Conservation (phyloP, 768 basidiomycete genomes). For the Lyophyllum semitale region DNA sequence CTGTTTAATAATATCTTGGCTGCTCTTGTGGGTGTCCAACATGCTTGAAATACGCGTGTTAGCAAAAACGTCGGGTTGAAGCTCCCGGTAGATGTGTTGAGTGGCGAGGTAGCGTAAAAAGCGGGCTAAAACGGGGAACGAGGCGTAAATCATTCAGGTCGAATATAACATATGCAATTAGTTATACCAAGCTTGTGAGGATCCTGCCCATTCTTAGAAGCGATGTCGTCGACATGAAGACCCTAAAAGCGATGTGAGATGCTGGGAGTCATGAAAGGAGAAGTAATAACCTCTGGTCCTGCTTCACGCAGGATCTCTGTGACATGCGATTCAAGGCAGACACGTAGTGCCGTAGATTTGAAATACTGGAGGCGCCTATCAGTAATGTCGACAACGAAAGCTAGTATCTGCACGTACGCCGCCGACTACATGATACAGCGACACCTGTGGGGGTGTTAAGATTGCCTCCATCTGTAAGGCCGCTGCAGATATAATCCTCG, state of each 20-base stretch:
- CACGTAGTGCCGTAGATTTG: constrained; percentile 27
- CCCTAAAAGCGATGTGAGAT: constrained; percentile 18
- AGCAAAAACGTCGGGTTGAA: constrained; percentile 31
- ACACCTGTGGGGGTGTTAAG: constrained; percentile 25
- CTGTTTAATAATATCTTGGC: constrained; percentile 22
- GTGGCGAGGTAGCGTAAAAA: too few species aligned
- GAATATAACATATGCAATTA: background rate
- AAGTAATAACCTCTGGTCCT: constrained; percentile 17
- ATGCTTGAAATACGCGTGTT: constrained; percentile 34
- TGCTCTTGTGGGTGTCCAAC: constrained; percentile 28
- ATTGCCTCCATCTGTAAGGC: constrained; percentile 30
- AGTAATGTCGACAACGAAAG: background rate
- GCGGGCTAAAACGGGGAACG: background rate
- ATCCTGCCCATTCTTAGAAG: too few species aligned
- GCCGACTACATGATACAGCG: constrained; percentile 22
- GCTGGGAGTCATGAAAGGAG: background rate
- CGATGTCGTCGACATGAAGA: constrained; percentile 33
- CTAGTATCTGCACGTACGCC: constrained; percentile 22
- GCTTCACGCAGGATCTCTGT: constrained; percentile 37
- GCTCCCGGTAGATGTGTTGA: too few species aligned
- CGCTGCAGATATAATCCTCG: too few species aligned
- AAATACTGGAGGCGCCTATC: constrained; percentile 17
- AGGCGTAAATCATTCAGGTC: background rate
- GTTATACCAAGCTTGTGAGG: constrained; percentile 30
- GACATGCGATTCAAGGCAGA: constrained; percentile 30